Percentiles rank a stretch among this genome's conserved stretches.
These are phyloP conservation scores for Xanthoconium purpureum DNA, from an alignment of 768 basidiomycete genomes.

Conservation along the genomic window DNA sequence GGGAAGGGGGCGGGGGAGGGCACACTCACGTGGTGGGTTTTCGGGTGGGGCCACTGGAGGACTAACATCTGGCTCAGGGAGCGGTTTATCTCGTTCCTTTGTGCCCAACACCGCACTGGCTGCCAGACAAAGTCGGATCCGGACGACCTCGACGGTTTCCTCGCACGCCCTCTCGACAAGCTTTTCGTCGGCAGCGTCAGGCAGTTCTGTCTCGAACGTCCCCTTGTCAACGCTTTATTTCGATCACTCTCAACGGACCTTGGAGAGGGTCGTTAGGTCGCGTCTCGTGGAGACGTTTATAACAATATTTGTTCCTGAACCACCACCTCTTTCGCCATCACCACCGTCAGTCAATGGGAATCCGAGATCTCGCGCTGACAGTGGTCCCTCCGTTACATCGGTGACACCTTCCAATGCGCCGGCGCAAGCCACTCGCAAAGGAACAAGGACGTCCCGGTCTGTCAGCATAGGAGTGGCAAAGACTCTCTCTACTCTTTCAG, in stretches of 20 bases:
- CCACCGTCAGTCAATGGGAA: conserved; percentile 26
- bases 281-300: conserved; percentile 79
- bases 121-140: conserved; percentile 38
- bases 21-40: conserved; percentile 47
- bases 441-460: conserved; percentile 11
- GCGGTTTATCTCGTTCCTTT: conserved; percentile 15
- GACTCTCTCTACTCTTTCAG: conserved; percentile 4
- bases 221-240: conserved; percentile 38
- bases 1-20: conserved; percentile 40
- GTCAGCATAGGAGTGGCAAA: conserved; percentile 18
- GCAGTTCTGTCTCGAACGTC: conserved; percentile 8
- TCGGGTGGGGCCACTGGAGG: conserved; percentile 20
- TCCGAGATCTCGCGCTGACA: conserved; percentile 24
- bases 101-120: conserved; percentile 25
- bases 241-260: conserved; percentile 62
- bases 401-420: not conserved
- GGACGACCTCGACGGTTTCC: conserved; percentile 55
- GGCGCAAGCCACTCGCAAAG: conserved; percentile 13
- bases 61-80: conserved; percentile 7
- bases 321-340: conserved; percentile 24
- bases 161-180: conserved; percentile 22
- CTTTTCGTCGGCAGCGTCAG: conserved; percentile 3
- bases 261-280: conserved; percentile 70
- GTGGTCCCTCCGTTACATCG: conserved; percentile 16
- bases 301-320: conserved; percentile 45